phyloP scores from a whole-genome alignment of 139 green algal genomes.

The Chlamydomonas sphaeroides region DNA sequence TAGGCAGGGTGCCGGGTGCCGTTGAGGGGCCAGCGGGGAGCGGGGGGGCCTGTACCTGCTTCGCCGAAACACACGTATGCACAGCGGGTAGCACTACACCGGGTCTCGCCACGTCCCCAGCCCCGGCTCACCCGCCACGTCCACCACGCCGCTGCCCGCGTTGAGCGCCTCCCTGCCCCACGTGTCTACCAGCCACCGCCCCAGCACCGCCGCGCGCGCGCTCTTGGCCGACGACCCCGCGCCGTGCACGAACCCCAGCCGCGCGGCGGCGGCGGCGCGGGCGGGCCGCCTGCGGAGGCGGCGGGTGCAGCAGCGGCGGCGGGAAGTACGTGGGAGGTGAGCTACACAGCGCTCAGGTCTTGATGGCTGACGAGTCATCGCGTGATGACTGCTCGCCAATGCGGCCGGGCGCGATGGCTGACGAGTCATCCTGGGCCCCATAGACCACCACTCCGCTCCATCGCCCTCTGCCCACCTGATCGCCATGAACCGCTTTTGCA shows the following conservation, averaged over 20 bases:
- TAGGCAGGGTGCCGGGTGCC: no score
- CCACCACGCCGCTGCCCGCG: slow-evolving; percentile 66
- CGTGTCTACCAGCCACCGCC: slow-evolving; percentile 62
- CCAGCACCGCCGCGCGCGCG: slow-evolving; percentile 62
- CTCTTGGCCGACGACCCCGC: slow-evolving; percentile 52
- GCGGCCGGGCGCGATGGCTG: no score
- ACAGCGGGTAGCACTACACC: not conserved
- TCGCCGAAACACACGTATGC: not conserved
- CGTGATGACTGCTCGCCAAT: no score
- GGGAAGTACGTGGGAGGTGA: not conserved
- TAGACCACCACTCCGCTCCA: no score
- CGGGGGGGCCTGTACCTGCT: not conserved
- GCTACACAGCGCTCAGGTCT: not conserved
- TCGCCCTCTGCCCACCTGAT: no score
- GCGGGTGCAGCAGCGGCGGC: not conserved
- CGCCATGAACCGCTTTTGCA: no score
- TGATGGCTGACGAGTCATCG: no score
- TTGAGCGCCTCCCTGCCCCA: slow-evolving; percentile 64
- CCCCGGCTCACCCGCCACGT: slow-evolving; percentile 65
- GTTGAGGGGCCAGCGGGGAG: no score
- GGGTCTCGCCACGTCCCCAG: no score
- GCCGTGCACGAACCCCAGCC: slow-evolving; percentile 37
- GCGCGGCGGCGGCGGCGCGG: slow-evolving; percentile 30
- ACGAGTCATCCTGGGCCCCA: no score
- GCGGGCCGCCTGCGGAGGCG: slow-evolving; percentile 45